phyloP scores from a whole-genome alignment of 805 yeast species.

The Starmerella roubikii region DNA sequence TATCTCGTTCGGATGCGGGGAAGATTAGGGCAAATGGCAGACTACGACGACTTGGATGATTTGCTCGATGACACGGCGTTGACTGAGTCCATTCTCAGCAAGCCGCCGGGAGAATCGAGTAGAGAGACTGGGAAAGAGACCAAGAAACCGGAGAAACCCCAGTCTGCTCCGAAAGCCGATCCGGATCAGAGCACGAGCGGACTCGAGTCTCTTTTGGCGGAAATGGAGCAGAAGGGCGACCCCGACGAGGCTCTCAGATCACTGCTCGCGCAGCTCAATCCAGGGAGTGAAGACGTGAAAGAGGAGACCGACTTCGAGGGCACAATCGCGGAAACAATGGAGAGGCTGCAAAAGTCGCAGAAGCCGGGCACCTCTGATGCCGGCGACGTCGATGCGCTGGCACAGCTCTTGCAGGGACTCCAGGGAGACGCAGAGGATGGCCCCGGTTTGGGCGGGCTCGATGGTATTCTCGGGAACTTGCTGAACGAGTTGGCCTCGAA shows the following conservation, averaged over 20 bases:
- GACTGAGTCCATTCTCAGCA: slow-evolving; percentile 38
- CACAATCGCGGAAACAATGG: slow-evolving; percentile 68
- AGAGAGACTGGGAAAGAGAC: too few relatives aligned
- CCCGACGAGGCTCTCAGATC: neutral
- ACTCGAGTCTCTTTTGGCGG: slow-evolving; percentile 1
- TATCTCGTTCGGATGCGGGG: too few relatives aligned
- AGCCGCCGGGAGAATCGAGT: slow-evolving; percentile 36
- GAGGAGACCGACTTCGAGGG: slow-evolving; percentile 37
- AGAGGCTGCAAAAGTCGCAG: slow-evolving; percentile 70
- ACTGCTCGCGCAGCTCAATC: neutral
- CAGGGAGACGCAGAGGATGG: slow-evolving; percentile 25
- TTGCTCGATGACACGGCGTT: slow-evolving; percentile 74
- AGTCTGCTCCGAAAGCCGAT: neutral
- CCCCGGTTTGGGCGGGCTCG: slow-evolving; percentile 40
- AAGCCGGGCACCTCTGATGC: slow-evolving; percentile 33
- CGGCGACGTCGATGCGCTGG: slow-evolving; percentile 38
- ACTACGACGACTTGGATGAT: slow-evolving; percentile 32
- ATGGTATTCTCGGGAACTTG: slow-evolving; percentile 57
- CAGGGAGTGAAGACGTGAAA: neutral
- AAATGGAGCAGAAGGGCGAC: neutral
- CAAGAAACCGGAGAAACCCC: too few relatives aligned
- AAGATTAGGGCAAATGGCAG: too few relatives aligned
- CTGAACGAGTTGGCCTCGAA: slow-evolving; percentile 72
- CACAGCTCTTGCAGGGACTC: slow-evolving; percentile 55
- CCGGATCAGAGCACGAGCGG: slow-evolving; percentile 1